Evolutionary conservation across 805 yeast species (phyloP).

Genomic region (Ogataea nitratoaversa): DNA sequence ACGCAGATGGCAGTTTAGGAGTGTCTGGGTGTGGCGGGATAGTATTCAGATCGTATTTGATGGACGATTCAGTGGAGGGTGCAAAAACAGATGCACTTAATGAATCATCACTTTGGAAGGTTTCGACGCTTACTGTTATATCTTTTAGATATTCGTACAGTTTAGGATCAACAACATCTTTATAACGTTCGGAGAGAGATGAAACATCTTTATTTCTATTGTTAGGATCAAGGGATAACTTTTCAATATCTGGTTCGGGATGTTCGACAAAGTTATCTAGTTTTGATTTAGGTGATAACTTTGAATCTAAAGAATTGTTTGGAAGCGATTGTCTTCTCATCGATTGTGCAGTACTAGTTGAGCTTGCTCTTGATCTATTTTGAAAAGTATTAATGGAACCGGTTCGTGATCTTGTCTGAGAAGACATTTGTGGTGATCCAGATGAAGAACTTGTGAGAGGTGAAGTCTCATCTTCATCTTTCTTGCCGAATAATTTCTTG

Average conservation of each 20-base stretch:
- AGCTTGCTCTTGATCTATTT: neutral
- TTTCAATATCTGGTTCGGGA: conserved; percentile 1
- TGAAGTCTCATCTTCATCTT: conserved; percentile 8
- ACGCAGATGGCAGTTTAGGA: conserved; percentile 47
- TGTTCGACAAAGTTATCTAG: conserved; percentile 13
- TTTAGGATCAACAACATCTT: conserved; percentile 39
- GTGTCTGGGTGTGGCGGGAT: conserved; percentile 49
- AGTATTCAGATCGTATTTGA: conserved; percentile 36
- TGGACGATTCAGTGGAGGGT: conserved; percentile 19
- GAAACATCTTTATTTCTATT: no score
- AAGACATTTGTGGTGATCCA: neutral
- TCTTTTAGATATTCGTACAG: conserved; percentile 42
- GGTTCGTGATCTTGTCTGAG: conserved; percentile 8
- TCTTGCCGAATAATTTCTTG: conserved; percentile 20
- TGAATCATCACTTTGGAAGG: neutral
- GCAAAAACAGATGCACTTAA: conserved; percentile 18
- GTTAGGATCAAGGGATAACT: no score
- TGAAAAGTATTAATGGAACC: conserved; percentile 4
- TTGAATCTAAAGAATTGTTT: neutral
- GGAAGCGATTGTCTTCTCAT: neutral
- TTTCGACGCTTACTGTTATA: conserved; percentile 12
- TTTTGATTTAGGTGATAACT: neutral
- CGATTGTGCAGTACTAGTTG: neutral
- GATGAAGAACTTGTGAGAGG: conserved; percentile 1
- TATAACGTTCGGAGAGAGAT: conserved; percentile 21